Evolutionary conservation across 1,139 yeast genomes (phyloP).

Genomic region (Taiozyma sp.): DNA sequence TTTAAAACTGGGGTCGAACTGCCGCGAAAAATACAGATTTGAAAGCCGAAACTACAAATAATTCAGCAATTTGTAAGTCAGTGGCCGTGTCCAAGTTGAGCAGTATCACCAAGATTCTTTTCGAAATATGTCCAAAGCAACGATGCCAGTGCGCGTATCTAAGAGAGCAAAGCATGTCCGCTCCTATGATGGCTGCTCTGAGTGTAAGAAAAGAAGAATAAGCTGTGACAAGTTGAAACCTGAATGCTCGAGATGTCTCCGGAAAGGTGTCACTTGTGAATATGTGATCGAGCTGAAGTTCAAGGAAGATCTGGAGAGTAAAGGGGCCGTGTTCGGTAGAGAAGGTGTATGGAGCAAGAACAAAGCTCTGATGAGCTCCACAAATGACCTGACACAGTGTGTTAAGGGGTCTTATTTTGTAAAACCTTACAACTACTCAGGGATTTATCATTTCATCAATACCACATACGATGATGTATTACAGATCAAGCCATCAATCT

Average conservation of each 20-base stretch:
- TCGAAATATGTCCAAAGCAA: neutral
- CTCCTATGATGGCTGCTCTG: constrained; percentile 8
- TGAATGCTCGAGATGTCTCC: constrained; percentile 5
- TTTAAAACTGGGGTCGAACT: no score
- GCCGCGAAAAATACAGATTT: no score
- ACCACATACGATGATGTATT: neutral
- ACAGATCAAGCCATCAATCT: neutral
- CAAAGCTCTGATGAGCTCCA: neutral
- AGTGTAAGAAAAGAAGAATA: constrained; percentile 4
- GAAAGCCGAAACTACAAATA: no score
- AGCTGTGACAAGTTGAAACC: constrained; percentile 8
- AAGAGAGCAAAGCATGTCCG: constrained; percentile 1
- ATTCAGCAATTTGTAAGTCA: no score
- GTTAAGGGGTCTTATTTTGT: neutral
- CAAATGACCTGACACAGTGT: constrained; percentile 1
- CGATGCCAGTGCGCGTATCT: neutral
- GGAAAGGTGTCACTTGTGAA: constrained; percentile 1
- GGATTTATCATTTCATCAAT: constrained; percentile 5
- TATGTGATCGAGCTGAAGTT: constrained; percentile 5
- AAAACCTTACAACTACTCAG: neutral
- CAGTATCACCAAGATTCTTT: no score
- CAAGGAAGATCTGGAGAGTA: constrained; percentile 7
- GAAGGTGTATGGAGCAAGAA: constrained; percentile 10
- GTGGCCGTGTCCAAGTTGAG: no score
- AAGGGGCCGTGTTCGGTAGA: constrained; percentile 9